Percentiles rank a stretch among this genome's conserved stretches.
Conservation (phyloP, 78 protist species). For the Paulinella micropora region DNA sequence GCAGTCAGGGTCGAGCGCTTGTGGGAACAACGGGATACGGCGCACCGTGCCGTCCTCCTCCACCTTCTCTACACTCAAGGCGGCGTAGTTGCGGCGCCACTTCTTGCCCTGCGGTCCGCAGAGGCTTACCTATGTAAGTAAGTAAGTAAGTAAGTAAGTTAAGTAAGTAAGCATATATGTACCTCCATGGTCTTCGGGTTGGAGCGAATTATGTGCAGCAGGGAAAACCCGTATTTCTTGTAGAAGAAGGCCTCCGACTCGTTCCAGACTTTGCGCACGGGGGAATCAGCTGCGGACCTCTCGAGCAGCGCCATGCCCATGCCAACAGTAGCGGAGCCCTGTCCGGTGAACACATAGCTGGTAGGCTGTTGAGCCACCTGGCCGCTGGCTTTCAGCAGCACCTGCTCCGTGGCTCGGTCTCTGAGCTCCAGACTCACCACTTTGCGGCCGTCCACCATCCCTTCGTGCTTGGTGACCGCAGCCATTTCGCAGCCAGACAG, state of each 20-base stretch:
- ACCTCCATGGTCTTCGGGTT: slow-evolving; percentile 45
- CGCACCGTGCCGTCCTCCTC: neutral
- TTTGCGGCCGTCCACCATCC: slow-evolving; percentile 32
- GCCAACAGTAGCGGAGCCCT: slow-evolving; percentile 27
- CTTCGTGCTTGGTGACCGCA: slow-evolving; percentile 26
- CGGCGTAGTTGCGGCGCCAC: slow-evolving; percentile 38
- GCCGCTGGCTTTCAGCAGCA: slow-evolving; percentile 34
- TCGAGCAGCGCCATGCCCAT: slow-evolving; percentile 62
- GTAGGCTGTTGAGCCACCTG: slow-evolving; percentile 36
- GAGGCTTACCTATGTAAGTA: too few relatives aligned
- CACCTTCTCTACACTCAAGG: neutral
- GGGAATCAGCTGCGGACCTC: slow-evolving; percentile 11
- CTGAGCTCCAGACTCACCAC: slow-evolving; percentile 21
- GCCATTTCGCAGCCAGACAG: slow-evolving; percentile 24
- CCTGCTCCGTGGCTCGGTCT: slow-evolving; percentile 8
- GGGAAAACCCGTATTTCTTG: slow-evolving; percentile 32
- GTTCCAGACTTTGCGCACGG: slow-evolving; percentile 58
- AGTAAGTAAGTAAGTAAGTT: too few relatives aligned
- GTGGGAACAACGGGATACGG: slow-evolving; percentile 3
- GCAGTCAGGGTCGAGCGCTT: too few relatives aligned
- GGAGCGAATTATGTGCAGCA: slow-evolving; percentile 40
- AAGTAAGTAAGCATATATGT: too few relatives aligned
- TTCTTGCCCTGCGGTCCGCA: slow-evolving; percentile 42
- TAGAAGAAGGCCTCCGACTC: slow-evolving; percentile 34
- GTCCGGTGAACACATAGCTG: slow-evolving; percentile 59